Evolutionary conservation across 306 rosid species (phyloP), one percentile per base, ranked within the genome.

Genomic region (Lathyrus sativus): DNA sequence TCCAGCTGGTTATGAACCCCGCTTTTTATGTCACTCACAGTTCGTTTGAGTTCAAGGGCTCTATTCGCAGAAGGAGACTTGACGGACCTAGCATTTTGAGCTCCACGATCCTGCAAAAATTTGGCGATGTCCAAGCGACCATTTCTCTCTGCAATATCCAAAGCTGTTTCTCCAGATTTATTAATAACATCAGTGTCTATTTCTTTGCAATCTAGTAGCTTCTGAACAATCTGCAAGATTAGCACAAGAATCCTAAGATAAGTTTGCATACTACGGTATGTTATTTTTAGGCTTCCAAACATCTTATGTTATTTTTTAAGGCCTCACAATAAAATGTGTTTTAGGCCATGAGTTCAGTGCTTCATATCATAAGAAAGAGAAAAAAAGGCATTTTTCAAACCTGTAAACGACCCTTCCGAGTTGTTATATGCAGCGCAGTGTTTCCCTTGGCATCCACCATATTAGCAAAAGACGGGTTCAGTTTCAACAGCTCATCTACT

Each of bases 1-100:
- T 87, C 90, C 67, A 90, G 84, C 83, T 90, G 96, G 79, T 90
- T 67, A 77, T 90, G 95, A 70, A 90, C 95, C 71, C 86, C 87
- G 6, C 85, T 74, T 73, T 87, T 85, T 50, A 90, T 90, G 59
- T 85, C 96, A 29, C 88, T 90, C n/a, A 87, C 95, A 0, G 91
- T 90, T 66, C 79, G 83, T 72, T 90, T 90, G 29, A 87, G 81
- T 48, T 90, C 91, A 26, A 58, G 82, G 77, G 84, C 84, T 4
- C 83, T 48, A 73, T 58, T 85, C 41, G 81, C 9, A 6, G 74
- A 24, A 37, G 83, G 68, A 15, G 82, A 78, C 76, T 78, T 85
- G 54, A 85, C 55, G 75, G 85, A 78, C 64, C 72, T 85, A 31
- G 96, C 96, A 71, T 70, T 78, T 73, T 69, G 87, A 65, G 88